Base-by-base conservation (phyloP, 2,329 filamentous ascomycete species). In the Paraconiothyrium sp. region DNA sequence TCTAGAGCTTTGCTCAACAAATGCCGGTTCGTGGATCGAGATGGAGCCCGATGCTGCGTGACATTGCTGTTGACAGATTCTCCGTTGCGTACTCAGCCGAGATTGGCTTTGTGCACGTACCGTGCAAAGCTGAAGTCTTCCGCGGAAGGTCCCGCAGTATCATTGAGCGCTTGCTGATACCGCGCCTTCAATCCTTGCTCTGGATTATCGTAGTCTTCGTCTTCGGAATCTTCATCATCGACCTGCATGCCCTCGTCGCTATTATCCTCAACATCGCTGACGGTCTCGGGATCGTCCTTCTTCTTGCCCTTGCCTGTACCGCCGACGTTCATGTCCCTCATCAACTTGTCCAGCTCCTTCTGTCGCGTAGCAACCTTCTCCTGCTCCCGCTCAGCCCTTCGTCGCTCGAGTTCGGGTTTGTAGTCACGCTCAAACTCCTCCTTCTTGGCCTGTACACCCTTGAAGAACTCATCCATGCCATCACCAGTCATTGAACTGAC, bases 401-500 rank as follows among this genome's bases (percentile, higher is more conserved):
- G 87, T 64, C 89, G 87, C 80, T 97, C 92, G 59, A 98, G 85
- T 79, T 98, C 95, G 0, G 95, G 95, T 67, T 91, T 91, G 80
- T 99, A 99, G 76, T 98, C 94, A 6, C 87, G 84, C 73, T 92
- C 86, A 72, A 98, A 99, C 76, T 99, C 96, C 56, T 90, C 85
- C 27, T 90, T 89, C 83, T 99, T 99, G 63, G 91, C 89, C 67
- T 91, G 85, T 1, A 99, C 94, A 0, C 94, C 93, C 46, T 89
- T 87, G 77, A 99, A 98, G 80, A 99, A 99, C 27, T 97, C 93
- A 61, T 96, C 91, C 35, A 99, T 88, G 3, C 95, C 96, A 0
- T 92, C 90, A 24, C 95, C 95, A 0, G 94, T 92, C 88, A 97
- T 94, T 8, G 93, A 92, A 68, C 92, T 97, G 13, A 99, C 96